Base-by-base conservation (phyloP, 2,329 filamentous ascomycete species). In the Venturia carpophila region DNA sequence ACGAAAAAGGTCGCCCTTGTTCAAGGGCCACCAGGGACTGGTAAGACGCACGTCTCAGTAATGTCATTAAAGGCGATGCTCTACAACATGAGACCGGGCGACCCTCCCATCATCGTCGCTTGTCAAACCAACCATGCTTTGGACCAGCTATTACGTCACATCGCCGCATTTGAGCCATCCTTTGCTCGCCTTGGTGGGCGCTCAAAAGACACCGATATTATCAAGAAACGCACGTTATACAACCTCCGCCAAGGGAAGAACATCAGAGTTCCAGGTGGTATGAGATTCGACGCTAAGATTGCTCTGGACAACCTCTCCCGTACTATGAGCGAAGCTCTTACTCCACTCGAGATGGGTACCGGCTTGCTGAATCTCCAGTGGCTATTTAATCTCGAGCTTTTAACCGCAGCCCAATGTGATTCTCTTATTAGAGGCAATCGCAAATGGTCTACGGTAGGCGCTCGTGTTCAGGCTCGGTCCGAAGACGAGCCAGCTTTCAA, bases 61-160 rank as follows among this genome's bases (percentile, higher is more conserved):
- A 78, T 86, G 34, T 88, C 88, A 0, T 74, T 97, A 11, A 84
- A 83, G 60, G 79, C 87, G 1, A 77, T 92, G 64, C 77, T 91
- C 0, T 75, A 80, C 0, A 67, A 67, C 24, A 30, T 39, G 15
- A 66, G 67, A 24, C 66, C 72, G 1, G 78, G 75, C 0, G 84
- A 87, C 66, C 82, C 86, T 10, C 90, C 90, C 0, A 86, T 97
- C 39, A 81, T 96, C 24, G 80, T 96, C 3, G 84, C 91, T 0
- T 91, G 91, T 9, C 91, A 96, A 70, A 97, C 92, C 0, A 97
- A 97, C 66, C 91, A 96, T 74, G 92, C 92, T 0, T 78, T 96
- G 0, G 92, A 97, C 69, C 92, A 96, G 71, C 79, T 97, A 0
- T 78, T 96, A 0, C 76, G 78, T 0, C 84, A 87, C 64, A 80